Percentiles rank a stretch among this genome's conserved stretches.
phyloP scores from a whole-genome alignment of 2,329 filamentous ascomycete species.

The Penicillium sp. region DNA sequence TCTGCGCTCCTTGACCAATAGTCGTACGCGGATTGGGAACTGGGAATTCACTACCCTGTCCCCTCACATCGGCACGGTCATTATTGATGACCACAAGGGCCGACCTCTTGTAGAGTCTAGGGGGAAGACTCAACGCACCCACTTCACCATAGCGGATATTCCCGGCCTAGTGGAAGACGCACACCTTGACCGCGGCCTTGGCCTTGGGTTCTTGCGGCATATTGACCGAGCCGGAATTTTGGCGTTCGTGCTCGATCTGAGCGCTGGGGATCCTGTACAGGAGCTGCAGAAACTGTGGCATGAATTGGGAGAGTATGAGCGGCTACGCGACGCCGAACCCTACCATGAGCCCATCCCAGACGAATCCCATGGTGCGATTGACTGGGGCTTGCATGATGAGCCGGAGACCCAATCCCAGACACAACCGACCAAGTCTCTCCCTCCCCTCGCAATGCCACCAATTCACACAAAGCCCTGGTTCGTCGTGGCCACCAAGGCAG shows the following conservation, averaged over 20 bases:
- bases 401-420: conserved; percentile 5
- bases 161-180: conserved; percentile 90
- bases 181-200: conserved; percentile 85
- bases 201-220: conserved; percentile 87
- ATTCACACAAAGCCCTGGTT: conserved; percentile 97
- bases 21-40: conserved; percentile 80
- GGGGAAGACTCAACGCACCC: conserved; percentile 60
- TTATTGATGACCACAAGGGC: conserved; percentile 82
- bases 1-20: conserved; percentile 80
- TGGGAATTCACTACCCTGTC: conserved; percentile 97
- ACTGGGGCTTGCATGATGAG: conserved; percentile 37
- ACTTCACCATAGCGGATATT: conserved; percentile 93
- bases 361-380: conserved; percentile 51
- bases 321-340: conserved; percentile 69
- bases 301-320: conserved; percentile 86
- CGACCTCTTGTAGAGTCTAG: conserved; percentile 58
- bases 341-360: conserved; percentile 61
- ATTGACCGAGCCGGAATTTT: conserved; percentile 91
- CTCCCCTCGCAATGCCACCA: conserved; percentile 56
- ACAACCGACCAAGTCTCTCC: conserved; percentile 34
- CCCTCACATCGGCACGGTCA: conserved; percentile 92
- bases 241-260: conserved; percentile 88
- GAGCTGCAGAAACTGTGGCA: conserved; percentile 82
- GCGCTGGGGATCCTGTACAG: conserved; percentile 71
- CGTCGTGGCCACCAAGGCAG: conserved; percentile 89